These are phyloP conservation scores for Artemisia argyi DNA, from an alignment of 129 eudicot species.

Conservation along the genomic window DNA sequence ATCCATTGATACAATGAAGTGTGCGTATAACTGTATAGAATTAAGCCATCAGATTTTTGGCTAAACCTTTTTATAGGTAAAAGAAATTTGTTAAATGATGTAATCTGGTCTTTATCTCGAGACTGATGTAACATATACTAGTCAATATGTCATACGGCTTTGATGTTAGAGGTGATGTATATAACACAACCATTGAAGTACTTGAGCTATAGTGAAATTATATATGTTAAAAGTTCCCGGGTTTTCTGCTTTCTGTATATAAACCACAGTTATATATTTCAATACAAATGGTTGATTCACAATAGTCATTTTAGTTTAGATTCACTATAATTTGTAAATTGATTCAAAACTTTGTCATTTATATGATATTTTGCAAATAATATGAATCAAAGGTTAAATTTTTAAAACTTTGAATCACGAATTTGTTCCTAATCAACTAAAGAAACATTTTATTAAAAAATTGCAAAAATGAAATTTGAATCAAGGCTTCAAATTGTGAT, in stretches of 20 bases:
- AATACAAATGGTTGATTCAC: too few species aligned
- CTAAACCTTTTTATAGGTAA: constrained; percentile 17
- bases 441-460: too few species aligned
- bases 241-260: neutral
- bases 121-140: constrained; percentile 11
- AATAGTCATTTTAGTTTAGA: too few species aligned
- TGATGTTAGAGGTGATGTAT: constrained; percentile 27
- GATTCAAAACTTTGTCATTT: too few species aligned
- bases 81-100: constrained; percentile 14
- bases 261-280: neutral
- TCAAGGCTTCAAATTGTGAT: too few species aligned
- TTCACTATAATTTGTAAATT: too few species aligned
- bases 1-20: neutral
- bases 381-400: too few species aligned
- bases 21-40: constrained; percentile 26
- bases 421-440: too few species aligned
- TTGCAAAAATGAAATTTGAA: too few species aligned
- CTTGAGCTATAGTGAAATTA: constrained; percentile 12
- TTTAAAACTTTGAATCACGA: too few species aligned
- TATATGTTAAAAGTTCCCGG: neutral
- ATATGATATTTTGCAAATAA: too few species aligned
- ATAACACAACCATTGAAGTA: constrained; percentile 20
- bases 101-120: constrained; percentile 6
- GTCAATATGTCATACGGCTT: neutral
- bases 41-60: constrained; percentile 20